phyloP scores from a whole-genome alignment of 1,284 basidiomycete genomes.

The Tilletia indica region DNA sequence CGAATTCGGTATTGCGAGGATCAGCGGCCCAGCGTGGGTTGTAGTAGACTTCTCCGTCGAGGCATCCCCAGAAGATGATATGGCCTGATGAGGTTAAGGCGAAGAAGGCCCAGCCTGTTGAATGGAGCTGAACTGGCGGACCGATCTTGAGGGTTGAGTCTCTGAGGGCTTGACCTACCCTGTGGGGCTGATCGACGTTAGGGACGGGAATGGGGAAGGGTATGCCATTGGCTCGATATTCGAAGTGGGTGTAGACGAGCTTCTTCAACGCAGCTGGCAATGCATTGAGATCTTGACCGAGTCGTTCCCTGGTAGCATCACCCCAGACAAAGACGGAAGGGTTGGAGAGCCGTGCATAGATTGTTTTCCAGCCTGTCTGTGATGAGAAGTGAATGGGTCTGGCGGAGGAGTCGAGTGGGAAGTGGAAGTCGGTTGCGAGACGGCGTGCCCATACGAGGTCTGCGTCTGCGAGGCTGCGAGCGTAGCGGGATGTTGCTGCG shows the following conservation, averaged over 20 bases:
- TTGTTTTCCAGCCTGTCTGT: constrained; percentile 30
- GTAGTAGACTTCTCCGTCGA: constrained; percentile 27
- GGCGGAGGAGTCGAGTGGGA: constrained; percentile 32
- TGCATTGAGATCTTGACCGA: constrained; percentile 21
- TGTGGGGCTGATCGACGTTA: neutral
- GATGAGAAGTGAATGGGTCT: neutral
- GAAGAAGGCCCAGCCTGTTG: constrained; percentile 40
- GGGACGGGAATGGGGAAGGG: constrained; percentile 29
- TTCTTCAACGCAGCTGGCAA: neutral
- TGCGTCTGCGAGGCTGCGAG: constrained; percentile 26
- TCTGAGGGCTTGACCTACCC: constrained; percentile 8
- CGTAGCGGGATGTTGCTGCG: constrained; percentile 21
- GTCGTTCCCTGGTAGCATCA: constrained; percentile 21
- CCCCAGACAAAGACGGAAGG: constrained; percentile 40
- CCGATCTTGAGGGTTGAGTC: constrained; percentile 10
- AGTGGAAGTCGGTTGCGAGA: constrained; percentile 33
- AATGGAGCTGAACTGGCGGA: constrained; percentile 28
- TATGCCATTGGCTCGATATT: constrained; percentile 16
- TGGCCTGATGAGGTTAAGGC: constrained; percentile 30
- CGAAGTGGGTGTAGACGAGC: neutral
- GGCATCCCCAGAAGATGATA: constrained; percentile 34
- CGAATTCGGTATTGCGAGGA: neutral
- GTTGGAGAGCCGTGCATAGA: constrained; percentile 31
- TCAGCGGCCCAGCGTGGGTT: neutral
- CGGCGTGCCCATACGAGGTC: constrained; percentile 35